Evolutionary conservation across 768 basidiomycete species (phyloP).

Genomic region (Cystofilobasidium ferigula): DNA sequence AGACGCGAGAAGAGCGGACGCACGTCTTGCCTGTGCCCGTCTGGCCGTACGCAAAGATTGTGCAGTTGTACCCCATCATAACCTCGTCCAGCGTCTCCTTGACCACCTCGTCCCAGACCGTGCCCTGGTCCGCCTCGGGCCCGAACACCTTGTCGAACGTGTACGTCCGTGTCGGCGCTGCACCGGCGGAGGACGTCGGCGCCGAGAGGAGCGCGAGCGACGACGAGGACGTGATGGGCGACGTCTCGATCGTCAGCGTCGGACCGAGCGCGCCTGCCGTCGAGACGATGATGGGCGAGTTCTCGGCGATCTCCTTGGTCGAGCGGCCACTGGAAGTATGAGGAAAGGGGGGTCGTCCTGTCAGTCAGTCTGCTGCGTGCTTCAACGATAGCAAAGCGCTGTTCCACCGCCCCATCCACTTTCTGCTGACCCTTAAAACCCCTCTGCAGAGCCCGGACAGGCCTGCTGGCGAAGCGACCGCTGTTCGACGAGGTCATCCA

Average conservation of each 20-base stretch:
- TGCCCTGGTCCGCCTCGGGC: slow-evolving; percentile 86
- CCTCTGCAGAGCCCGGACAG: no score
- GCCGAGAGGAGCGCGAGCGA: slow-evolving; percentile 30
- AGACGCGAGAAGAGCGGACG: slow-evolving; percentile 36
- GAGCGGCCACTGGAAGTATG: slow-evolving; percentile 47
- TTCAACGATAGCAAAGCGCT: no score
- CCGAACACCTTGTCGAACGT: slow-evolving; percentile 94
- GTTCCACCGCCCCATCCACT: no score
- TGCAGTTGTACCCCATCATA: slow-evolving; percentile 86
- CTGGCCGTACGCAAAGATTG: slow-evolving; percentile 90
- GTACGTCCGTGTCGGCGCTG: slow-evolving; percentile 50
- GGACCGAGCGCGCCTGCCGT: slow-evolving; percentile 64
- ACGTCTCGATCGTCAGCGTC: slow-evolving; percentile 67
- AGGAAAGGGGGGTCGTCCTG: neutral
- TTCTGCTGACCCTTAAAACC: no score
- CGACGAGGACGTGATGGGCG: slow-evolving; percentile 34
- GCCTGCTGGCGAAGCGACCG: no score
- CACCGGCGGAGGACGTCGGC: slow-evolving; percentile 5
- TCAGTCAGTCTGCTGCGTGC: no score
- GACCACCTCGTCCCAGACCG: slow-evolving; percentile 89
- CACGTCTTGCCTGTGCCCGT: slow-evolving; percentile 98
- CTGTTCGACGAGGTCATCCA: neutral
- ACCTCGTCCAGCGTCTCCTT: slow-evolving; percentile 86
- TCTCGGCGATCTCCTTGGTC: slow-evolving; percentile 69
- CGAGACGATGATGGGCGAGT: slow-evolving; percentile 74